Conservation (phyloP, 2,329 filamentous ascomycete species). For the Colletotrichum sp. region DNA sequence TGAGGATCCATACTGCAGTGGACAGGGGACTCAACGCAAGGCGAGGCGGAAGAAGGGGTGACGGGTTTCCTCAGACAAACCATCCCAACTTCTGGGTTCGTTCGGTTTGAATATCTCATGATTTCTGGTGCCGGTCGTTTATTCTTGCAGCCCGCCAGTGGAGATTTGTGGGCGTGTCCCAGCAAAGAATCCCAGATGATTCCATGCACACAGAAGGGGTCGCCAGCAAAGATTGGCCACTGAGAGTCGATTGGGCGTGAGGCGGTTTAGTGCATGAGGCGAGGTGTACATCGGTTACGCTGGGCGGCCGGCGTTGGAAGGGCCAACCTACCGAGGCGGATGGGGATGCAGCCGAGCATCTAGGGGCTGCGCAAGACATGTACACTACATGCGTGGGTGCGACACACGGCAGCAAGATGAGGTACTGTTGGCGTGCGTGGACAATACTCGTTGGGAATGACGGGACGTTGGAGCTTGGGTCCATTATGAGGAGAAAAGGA, state of each 20-base stretch:
- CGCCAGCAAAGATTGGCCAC: not conserved
- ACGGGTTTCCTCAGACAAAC: not conserved
- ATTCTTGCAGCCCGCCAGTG: not conserved
- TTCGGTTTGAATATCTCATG: not conserved
- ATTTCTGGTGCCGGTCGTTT: not conserved
- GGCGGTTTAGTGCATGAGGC: slow-evolving; percentile 2
- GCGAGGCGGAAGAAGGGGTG: not conserved
- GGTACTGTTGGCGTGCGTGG: not conserved
- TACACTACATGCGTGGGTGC: not conserved
- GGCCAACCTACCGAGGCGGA: not conserved
- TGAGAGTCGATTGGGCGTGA: not conserved
- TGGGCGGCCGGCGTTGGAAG: not conserved
- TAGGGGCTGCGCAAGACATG: not conserved
- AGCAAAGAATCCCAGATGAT: not conserved
- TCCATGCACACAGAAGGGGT: not conserved
- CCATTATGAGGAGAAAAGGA: not conserved
- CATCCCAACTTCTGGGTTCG: not conserved
- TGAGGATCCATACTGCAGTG: not conserved
- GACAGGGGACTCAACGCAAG: not conserved
- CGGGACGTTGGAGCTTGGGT: not conserved
- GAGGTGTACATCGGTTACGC: not conserved
- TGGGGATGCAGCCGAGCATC: not conserved
- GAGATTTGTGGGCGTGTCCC: not conserved
- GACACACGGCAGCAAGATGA: not conserved
- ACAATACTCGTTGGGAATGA: not conserved